phyloP scores from a whole-genome alignment of 257 asterid genomes.

The Salvia splendens region DNA sequence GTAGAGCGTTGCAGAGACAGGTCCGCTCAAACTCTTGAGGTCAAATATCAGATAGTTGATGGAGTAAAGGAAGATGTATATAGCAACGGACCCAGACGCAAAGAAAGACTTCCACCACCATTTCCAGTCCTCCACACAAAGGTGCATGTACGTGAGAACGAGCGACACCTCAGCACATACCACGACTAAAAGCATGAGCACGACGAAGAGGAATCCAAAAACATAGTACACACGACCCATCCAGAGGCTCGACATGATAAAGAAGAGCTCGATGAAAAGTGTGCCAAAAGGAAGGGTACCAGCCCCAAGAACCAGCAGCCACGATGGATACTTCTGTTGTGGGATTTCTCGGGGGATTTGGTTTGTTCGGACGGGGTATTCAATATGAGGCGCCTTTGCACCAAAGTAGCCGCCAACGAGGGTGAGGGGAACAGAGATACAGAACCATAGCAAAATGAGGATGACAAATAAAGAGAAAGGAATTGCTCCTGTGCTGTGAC shows the following conservation, averaged over 20 bases:
- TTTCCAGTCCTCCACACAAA: constrained; percentile 86
- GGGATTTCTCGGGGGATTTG: constrained; percentile 41
- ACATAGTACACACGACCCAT: too few species aligned
- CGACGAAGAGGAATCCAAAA: constrained; percentile 75
- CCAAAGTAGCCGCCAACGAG: constrained; percentile 78
- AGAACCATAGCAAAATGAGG: constrained; percentile 78
- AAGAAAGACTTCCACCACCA: constrained; percentile 99
- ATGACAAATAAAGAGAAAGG: constrained; percentile 69
- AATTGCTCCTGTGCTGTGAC: constrained; percentile 91
- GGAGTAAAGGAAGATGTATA: constrained; percentile 75
- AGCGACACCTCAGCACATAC: constrained; percentile 93
- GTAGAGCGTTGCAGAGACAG: constrained; percentile 83
- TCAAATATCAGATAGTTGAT: constrained; percentile 69
- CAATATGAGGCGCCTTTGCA: constrained; percentile 76
- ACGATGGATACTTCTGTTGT: too few species aligned
- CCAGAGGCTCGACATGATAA: too few species aligned
- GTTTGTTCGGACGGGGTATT: constrained; percentile 77
- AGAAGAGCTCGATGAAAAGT: too few species aligned
- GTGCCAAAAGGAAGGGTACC: too few species aligned
- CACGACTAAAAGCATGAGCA: constrained; percentile 63
- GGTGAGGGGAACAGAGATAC: constrained; percentile 85
- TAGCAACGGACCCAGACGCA: constrained; percentile 83
- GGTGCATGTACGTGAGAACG: constrained; percentile 89
- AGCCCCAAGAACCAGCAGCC: too few species aligned
- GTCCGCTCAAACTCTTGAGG: constrained; percentile 82